Evolutionary conservation across 805 yeast species (phyloP).

Genomic region (Metschnikowia similis): DNA sequence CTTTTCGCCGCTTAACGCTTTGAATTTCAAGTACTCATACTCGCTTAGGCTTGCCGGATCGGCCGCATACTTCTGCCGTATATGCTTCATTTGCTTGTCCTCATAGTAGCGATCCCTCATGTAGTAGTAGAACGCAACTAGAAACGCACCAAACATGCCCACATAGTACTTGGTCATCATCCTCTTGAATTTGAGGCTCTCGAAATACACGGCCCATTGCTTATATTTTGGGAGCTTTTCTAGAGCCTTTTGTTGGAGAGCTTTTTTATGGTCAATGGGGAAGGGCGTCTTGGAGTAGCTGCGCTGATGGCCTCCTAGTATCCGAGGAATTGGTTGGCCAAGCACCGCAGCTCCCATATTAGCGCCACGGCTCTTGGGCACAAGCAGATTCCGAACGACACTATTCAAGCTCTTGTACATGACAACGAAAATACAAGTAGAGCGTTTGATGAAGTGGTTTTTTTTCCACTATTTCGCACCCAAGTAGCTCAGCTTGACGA

Average conservation of each 20-base stretch:
- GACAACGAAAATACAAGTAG: neutral
- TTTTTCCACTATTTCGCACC: conserved; percentile 3
- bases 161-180: conserved; percentile 58
- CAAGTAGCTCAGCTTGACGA: neutral
- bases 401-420: neutral
- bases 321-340: neutral
- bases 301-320: neutral
- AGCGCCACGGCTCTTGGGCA: neutral
- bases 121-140: conserved; percentile 57
- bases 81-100: conserved; percentile 54
- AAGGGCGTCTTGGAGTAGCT: conserved; percentile 28
- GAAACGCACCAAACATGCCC: conserved; percentile 53
- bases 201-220: conserved; percentile 38
- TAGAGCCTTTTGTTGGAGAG: conserved; percentile 23
- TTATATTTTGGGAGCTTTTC: conserved; percentile 33
- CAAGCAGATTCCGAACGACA: neutral
- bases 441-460: neutral
- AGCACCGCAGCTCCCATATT: neutral
- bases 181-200: conserved; percentile 55
- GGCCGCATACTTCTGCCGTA: conserved; percentile 30
- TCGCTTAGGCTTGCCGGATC: conserved; percentile 46
- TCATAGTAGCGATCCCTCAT: conserved; percentile 63
- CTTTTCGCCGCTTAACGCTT: conserved; percentile 53
- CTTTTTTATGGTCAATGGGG: conserved; percentile 30
- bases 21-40: conserved; percentile 59